These are phyloP conservation scores for Claviceps spartinae DNA, from an alignment of 2,329 filamentous ascomycete genomes.

Conservation along the genomic window DNA sequence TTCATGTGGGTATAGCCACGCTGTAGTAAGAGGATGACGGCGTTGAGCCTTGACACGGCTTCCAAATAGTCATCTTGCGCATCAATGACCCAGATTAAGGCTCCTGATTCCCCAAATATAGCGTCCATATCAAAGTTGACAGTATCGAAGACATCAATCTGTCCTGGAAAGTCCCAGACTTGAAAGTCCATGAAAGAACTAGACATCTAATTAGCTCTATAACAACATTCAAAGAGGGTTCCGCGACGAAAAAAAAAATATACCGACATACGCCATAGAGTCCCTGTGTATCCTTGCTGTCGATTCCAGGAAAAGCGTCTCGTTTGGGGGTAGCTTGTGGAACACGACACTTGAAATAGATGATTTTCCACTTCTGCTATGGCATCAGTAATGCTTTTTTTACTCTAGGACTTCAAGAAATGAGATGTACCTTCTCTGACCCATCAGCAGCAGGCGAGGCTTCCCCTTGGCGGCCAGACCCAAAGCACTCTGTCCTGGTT, in stretches of 20 bases:
- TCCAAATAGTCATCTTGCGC: constrained; percentile 97
- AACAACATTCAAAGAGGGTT: constrained; percentile 9
- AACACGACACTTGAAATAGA: constrained; percentile 99
- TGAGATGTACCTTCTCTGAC: constrained; percentile 64
- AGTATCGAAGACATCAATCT: constrained; percentile 79
- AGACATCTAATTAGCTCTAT: constrained; percentile 3
- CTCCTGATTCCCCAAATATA: constrained; percentile 88
- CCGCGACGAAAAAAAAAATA: neutral
- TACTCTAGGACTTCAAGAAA: neutral
- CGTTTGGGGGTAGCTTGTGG: constrained; percentile 89
- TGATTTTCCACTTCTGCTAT: constrained; percentile 79
- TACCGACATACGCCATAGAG: constrained; percentile 65
- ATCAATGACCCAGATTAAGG: constrained; percentile 96
- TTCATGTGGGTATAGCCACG: constrained; percentile 86
- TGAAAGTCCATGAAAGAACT: constrained; percentile 99
- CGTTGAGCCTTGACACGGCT: constrained; percentile 73
- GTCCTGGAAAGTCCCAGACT: constrained; percentile 93
- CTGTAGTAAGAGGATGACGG: constrained; percentile 79
- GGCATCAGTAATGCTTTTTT: neutral
- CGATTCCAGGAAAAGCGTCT: constrained; percentile 90
- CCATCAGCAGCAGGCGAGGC: constrained; percentile 85
- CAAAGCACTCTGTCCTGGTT: constrained; percentile 29
- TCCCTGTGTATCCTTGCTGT: constrained; percentile 91
- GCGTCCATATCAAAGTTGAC: constrained; percentile 81
- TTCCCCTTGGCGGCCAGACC: constrained; percentile 48